These are phyloP conservation scores for Barbarea vulgaris DNA, from an alignment of 345 rosid species.

Conservation along the genomic window DNA sequence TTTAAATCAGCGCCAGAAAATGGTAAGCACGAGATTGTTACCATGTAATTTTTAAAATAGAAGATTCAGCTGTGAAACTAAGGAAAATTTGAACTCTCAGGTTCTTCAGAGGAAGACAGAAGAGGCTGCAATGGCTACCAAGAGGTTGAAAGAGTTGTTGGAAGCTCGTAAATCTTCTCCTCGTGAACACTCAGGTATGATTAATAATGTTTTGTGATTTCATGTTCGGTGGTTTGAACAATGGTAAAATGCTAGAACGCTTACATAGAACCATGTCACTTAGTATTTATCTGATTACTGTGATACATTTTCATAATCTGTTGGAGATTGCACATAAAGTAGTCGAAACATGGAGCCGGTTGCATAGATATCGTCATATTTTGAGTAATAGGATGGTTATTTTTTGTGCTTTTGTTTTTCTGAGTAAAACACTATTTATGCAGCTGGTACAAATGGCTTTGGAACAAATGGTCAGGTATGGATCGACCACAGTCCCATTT, in stretches of 20 bases:
- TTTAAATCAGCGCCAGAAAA: conserved; percentile 93
- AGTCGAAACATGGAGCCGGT: neutral
- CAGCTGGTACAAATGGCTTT: conserved; percentile 75
- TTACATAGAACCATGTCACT: neutral
- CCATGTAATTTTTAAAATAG: neutral
- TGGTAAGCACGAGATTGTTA: conserved; percentile 53
- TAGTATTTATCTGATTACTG: neutral
- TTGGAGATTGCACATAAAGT: neutral
- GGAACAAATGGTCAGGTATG: conserved; percentile 85
- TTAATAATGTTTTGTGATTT: neutral
- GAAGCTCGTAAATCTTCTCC: conserved; percentile 92
- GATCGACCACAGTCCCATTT: neutral
- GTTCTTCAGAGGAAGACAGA: conserved; percentile 99
- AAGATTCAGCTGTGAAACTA: conserved; percentile 24
- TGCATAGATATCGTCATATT: neutral
- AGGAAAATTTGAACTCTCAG: conserved; percentile 46
- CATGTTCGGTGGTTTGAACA: neutral
- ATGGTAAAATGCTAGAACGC: neutral
- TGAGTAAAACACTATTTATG: conserved; percentile 40
- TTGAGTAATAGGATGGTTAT: neutral
- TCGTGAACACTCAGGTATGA: conserved; percentile 74
- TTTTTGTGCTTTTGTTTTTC: conserved; percentile 31
- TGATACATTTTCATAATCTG: neutral
- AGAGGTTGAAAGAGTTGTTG: conserved; percentile 91
- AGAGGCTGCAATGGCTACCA: conserved; percentile 99